phyloP scores from a whole-genome alignment of 768 basidiomycete species.

The Hericium erinaceus region DNA sequence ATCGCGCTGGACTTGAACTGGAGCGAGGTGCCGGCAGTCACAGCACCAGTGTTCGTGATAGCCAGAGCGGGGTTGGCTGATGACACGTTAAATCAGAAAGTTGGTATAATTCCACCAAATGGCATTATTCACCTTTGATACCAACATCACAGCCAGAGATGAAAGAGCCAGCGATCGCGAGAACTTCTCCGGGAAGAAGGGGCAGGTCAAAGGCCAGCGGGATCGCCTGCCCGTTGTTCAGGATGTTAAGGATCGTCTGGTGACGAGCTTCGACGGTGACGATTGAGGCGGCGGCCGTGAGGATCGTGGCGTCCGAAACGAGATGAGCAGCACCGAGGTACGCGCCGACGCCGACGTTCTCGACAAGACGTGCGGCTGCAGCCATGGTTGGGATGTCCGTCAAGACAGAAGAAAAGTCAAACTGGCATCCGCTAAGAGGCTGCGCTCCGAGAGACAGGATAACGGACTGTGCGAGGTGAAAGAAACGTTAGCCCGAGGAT shows the following conservation, averaged over 20 bases:
- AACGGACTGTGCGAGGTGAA: conserved; percentile 25
- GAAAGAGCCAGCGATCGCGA: conserved; percentile 61
- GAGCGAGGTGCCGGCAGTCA: conserved; percentile 50
- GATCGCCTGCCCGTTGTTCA: conserved; percentile 51
- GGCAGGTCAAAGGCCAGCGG: conserved; percentile 67
- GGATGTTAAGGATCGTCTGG: conserved; percentile 64
- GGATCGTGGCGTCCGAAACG: conserved; percentile 47
- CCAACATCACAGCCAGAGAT: conserved; percentile 61
- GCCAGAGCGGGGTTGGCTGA: conserved; percentile 50
- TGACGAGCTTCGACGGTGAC: conserved; percentile 80
- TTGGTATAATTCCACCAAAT: background rate
- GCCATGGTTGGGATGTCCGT: conserved; percentile 63
- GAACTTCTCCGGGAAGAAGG: conserved; percentile 58
- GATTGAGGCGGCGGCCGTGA: conserved; percentile 64
- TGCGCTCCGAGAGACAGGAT: conserved; percentile 44
- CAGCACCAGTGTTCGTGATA: conserved; percentile 53
- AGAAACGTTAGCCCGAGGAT: background rate
- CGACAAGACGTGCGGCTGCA: conserved; percentile 61
- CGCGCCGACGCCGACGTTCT: conserved; percentile 66
- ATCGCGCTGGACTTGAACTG: conserved; percentile 51
- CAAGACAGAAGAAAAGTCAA: conserved; percentile 57
- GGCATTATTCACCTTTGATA: conserved; percentile 32
- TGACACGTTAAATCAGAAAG: background rate
- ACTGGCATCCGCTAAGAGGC: conserved; percentile 51
- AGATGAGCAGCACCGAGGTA: conserved; percentile 69